Evolutionary conservation across 768 basidiomycete genomes (phyloP), one percentile per base, ranked within the genome.

Genomic region (Roridomyces roridus): DNA sequence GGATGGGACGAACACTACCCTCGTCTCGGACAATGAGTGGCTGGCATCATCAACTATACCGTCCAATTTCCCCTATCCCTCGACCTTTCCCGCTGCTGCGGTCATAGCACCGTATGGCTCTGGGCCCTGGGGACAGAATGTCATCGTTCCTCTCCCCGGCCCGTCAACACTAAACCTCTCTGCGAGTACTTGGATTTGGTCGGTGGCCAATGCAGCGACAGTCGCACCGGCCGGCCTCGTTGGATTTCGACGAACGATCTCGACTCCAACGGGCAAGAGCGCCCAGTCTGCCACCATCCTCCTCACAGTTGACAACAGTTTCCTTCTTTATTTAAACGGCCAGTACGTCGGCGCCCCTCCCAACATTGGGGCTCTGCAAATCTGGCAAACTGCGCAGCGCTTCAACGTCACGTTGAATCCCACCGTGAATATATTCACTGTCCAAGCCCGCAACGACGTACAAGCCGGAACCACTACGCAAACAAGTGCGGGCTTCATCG

Each of bases 151-250:
- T 8, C 2, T 25, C 7, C 31, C 39, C 3, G 41, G 37, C 23
- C 46, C 46, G 2, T 26, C n/a, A 31, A 26, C 51, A 14, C 46
- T 46, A 6, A 43, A 35, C 25, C 34, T 59, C 6, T 15, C 24
- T 7, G 41, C n/a, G 6, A 54, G 51, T 26, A 29, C 10, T 21
- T 59, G 57, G 57, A 46, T 59, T 23, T 59, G 57, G 57, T 43
- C 51, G 8, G 43, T 46, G 9, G 3, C 35, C 26, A 23, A 21
- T 20, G 51, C 57, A 5, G 14, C 1, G 1, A n/a, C 17, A 0
- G 17, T 1, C 8, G 45, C 51, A 11, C 29, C 51, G 5, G 31
- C 11, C 6, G 51, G 39, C 2, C 25, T 14, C 9, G 51, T 59
- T 2, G 57, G 51, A 17, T 59, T 59, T 35, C 46, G 51, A 12